Percentiles rank a stretch among this genome's conserved stretches.
These are phyloP conservation scores for Ophiocordyceps polyrhachis-furcata DNA, from an alignment of 2,329 filamentous ascomycete genomes.

Conservation along the genomic window DNA sequence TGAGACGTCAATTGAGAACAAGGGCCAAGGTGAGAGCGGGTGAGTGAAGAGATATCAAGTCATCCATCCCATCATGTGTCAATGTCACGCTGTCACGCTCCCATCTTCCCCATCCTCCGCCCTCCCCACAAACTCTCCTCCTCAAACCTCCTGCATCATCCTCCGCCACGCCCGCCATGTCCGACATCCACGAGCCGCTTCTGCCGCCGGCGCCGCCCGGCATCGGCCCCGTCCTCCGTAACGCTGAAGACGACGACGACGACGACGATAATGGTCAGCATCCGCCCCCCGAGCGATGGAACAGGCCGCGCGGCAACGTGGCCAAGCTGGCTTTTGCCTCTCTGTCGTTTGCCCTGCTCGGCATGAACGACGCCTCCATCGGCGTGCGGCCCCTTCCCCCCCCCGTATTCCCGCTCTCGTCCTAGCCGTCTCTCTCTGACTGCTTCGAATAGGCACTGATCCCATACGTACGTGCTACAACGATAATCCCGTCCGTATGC, in stretches of 20 bases:
- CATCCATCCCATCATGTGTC: too few relatives aligned
- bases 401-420: background rate
- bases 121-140: background rate
- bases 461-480: conserved; percentile 14
- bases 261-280: conserved; percentile 1
- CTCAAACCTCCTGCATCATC: background rate
- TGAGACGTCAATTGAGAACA: too few relatives aligned
- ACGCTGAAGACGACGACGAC: background rate
- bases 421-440: background rate
- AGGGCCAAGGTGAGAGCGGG: too few relatives aligned
- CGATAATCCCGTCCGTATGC: too few relatives aligned
- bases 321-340: conserved; percentile 24
- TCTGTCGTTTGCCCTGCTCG: conserved; percentile 39
- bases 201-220: background rate
- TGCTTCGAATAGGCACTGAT: conserved; percentile 11
- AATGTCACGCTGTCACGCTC: too few relatives aligned
- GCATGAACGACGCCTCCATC: conserved; percentile 43
- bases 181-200: background rate
- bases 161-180: background rate
- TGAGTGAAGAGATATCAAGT: too few relatives aligned
- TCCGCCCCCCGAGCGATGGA: conserved; percentile 15
- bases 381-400: conserved; percentile 29
- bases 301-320: conserved; percentile 15
- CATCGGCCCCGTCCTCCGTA: background rate
- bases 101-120: background rate